phyloP scores from a whole-genome alignment of 495 filamentous ascomycete genomes.

The Hypoxylon intermedium region DNA sequence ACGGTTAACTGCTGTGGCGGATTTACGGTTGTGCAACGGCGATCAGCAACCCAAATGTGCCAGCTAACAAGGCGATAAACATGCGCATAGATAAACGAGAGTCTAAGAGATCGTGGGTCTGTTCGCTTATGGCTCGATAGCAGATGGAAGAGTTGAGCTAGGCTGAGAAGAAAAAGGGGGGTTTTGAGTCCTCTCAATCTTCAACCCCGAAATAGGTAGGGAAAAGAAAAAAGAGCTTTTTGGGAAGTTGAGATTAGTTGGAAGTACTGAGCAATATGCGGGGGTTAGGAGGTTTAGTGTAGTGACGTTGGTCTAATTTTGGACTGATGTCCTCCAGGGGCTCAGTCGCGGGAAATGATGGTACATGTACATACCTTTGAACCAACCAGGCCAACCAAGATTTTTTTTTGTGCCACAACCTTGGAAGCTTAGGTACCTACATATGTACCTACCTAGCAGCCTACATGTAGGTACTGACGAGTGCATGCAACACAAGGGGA shows the following conservation, averaged over 20 bases:
- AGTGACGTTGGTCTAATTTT: constrained; percentile 27
- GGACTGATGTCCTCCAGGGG: constrained; percentile 17
- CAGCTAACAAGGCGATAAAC: constrained; percentile 8
- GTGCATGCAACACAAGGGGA: constrained; percentile 2
- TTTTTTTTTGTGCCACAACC: background rate
- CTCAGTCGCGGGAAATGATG: constrained; percentile 15
- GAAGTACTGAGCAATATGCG: constrained; percentile 18
- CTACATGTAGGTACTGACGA: too few relatives aligned
- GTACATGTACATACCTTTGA: background rate
- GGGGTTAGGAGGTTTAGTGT: constrained; percentile 33
- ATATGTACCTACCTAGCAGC: too few relatives aligned
- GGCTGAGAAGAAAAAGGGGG: constrained; percentile 1
- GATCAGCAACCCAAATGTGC: constrained; percentile 8
- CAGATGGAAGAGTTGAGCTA: background rate
- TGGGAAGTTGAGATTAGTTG: constrained; percentile 8
- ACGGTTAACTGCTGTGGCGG: constrained; percentile 5
- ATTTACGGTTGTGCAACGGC: constrained; percentile 10
- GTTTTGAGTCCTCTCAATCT: background rate
- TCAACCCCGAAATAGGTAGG: background rate
- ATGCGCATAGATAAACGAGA: constrained; percentile 23
- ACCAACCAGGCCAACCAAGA: background rate
- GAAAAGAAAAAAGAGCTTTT: constrained; percentile 25
- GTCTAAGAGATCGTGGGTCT: constrained; percentile 10
- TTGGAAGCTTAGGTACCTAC: background rate
- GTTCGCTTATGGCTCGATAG: background rate